Evolutionary conservation across 2,329 filamentous ascomycete species (phyloP).

Genomic region (Alternaria angustiovoidea): DNA sequence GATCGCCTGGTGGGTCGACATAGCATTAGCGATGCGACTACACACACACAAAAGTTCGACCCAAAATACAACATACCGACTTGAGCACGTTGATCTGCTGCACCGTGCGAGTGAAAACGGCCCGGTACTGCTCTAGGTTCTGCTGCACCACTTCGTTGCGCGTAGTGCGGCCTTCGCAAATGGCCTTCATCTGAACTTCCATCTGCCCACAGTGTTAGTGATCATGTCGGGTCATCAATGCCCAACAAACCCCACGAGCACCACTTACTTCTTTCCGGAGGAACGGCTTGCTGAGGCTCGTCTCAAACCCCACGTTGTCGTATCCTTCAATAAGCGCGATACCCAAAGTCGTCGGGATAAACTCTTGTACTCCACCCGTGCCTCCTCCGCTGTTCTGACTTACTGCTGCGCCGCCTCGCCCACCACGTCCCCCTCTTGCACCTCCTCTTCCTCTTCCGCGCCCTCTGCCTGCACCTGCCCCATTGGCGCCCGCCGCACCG

Average conservation of each 20-base stretch:
- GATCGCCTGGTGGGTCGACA: conserved; percentile 43
- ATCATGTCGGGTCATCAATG: conserved; percentile 6
- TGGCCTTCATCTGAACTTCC: conserved; percentile 96
- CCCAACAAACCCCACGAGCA: conserved; percentile 8
- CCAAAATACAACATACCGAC: conserved; percentile 50
- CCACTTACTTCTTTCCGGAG: conserved; percentile 78
- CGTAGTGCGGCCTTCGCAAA: conserved; percentile 85
- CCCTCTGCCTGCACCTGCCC: conserved; percentile 52
- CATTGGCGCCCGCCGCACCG: conserved; percentile 40
- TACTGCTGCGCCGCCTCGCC: conserved; percentile 55
- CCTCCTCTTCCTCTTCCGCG: conserved; percentile 53
- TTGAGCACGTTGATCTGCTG: conserved; percentile 73
- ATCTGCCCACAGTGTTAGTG: conserved; percentile 61
- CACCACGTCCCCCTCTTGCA: conserved; percentile 49
- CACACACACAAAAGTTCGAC: conserved; percentile 21
- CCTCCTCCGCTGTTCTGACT: conserved; percentile 52
- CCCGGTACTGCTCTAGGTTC: conserved; percentile 85
- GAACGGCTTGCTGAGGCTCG: conserved; percentile 93
- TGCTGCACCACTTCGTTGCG: conserved; percentile 79
- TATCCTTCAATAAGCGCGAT: conserved; percentile 94
- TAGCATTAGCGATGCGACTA: conserved; percentile 25
- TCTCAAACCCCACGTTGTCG: conserved; percentile 91
- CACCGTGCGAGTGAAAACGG: conserved; percentile 83
- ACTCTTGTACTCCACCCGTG: conserved; percentile 73
- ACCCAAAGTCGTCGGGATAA: conserved; percentile 90